Evolutionary conservation across 495 filamentous ascomycete genomes (phyloP), one percentile per base, ranked within the genome.

Genomic region (Hypomontagnella submonticulosa): DNA sequence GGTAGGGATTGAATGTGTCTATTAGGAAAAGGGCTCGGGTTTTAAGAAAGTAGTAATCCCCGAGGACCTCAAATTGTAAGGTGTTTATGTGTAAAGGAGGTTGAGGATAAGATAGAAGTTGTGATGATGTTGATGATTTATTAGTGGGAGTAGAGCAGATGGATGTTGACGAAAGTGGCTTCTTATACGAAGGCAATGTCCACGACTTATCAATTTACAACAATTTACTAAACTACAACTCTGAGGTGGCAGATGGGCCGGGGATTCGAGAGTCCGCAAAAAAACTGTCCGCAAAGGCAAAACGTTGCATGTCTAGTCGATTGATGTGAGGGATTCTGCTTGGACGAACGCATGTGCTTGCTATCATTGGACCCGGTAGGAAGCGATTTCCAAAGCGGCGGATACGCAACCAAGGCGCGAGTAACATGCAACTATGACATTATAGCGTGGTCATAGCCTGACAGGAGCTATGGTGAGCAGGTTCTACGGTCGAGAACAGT

Each of bases 381-480:
- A 48, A 52, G 60, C 65, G 65, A 68, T 36, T n/a, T 15, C 60
- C 56, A 48, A 52, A 18, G 46, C 27, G 11, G 37, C 37, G 53
- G 61, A 27, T 42, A 63, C 42, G 61, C 43, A 67, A 33, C 43
- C 51, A 53, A 32, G 47, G 42, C 48, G 49, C 49, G 56, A 59
- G 58, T 40, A 64, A 69, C 60, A 60, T 64, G 66, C 66, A 59
- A 64, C 43, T 63, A 61, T 69, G 66, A 69, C 66, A 69, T 56
- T 69, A 69, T 69, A 69, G 66, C 66, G 66, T 69, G 66, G 66
- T 69, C 30, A 69, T 69, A 69, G 56, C 66, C 66, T 69, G 66
- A 69, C 50, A 40, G 42, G 38, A 7, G 37, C 15, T 37, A 23
- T 32, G 43, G 37, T 61, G 50, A 60, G 55, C 41, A 40, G 36